Conservation (phyloP, 2,329 filamentous ascomycete species). For the Scedosporium aurantiacum region DNA sequence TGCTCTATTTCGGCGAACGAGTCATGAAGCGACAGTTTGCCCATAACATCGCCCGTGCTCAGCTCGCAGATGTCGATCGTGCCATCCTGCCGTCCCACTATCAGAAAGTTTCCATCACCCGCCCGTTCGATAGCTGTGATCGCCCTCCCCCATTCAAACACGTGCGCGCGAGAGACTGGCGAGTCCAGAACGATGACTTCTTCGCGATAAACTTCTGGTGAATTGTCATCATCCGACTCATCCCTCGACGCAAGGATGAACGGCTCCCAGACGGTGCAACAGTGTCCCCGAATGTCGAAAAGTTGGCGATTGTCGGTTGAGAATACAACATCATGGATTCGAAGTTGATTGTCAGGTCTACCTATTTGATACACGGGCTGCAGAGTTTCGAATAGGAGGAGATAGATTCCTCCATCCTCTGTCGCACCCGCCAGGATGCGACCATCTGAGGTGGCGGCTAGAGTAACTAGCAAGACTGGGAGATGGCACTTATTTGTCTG, state of each 20-base stretch:
- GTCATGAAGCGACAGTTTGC: not conserved
- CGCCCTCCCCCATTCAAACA: slow-evolving; percentile 10
- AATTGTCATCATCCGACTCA: not conserved
- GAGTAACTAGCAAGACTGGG: slow-evolving; percentile 3
- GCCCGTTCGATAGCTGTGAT: slow-evolving; percentile 6
- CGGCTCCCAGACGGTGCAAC: slow-evolving; percentile 14
- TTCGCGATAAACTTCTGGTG: not conserved
- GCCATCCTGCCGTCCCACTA: not conserved
- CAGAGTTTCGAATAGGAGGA: slow-evolving; percentile 16
- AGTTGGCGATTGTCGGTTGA: slow-evolving; percentile 12
- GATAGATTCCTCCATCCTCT: slow-evolving; percentile 14
- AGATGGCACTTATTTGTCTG: slow-evolving; percentile 4
- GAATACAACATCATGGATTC: slow-evolving; percentile 12
- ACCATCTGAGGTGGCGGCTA: slow-evolving; percentile 16
- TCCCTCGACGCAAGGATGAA: not conserved
- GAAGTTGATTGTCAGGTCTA: not conserved
- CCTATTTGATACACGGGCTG: slow-evolving; percentile 10
- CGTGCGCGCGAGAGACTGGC: slow-evolving; percentile 10
- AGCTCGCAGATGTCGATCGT: not conserved
- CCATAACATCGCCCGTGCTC: not conserved
- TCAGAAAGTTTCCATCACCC: not conserved
- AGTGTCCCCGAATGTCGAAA: slow-evolving; percentile 12
- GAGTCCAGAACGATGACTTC: not conserved
- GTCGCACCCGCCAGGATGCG: slow-evolving; percentile 14
- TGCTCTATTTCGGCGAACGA: not conserved